phyloP scores from a whole-genome alignment of 148 eudicot species.

The Amaranthus cruentus region DNA sequence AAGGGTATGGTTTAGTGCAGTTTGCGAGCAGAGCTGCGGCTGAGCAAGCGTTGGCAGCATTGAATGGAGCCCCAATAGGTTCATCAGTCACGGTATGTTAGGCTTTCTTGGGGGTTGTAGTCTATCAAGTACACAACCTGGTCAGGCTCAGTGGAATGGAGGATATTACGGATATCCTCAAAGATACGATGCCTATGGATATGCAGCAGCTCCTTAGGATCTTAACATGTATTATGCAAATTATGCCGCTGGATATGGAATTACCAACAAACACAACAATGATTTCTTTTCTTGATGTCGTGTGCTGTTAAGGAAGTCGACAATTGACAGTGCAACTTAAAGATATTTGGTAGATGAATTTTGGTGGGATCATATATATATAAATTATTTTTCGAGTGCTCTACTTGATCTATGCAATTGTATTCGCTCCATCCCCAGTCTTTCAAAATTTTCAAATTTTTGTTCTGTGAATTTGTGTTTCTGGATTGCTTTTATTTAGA shows the following conservation, averaged over 20 bases:
- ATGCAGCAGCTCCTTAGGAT: constrained; percentile 72
- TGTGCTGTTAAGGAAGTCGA: constrained; percentile 8
- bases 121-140: constrained; percentile 67
- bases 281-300: constrained; percentile 11
- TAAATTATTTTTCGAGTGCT: background rate
- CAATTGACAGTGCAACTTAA: background rate
- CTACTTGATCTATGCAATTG: no score
- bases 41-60: constrained; percentile 61
- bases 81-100: constrained; percentile 44
- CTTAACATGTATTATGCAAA: constrained; percentile 78
- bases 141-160: constrained; percentile 67
- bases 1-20: constrained; percentile 95
- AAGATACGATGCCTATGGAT: constrained; percentile 79
- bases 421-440: no score
- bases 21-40: constrained; percentile 88
- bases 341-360: constrained; percentile 10
- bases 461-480: no score
- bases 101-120: constrained; percentile 97
- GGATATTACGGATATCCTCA: constrained; percentile 80
- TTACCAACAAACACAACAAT: constrained; percentile 78
- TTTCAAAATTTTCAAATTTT: no score
- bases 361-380: constrained; percentile 15
- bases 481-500: no score
- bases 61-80: constrained; percentile 81
- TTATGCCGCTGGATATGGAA: constrained; percentile 81